These are phyloP conservation scores for Rhizopogon sp. DNA, from an alignment of 768 basidiomycete species.

Conservation along the genomic window DNA sequence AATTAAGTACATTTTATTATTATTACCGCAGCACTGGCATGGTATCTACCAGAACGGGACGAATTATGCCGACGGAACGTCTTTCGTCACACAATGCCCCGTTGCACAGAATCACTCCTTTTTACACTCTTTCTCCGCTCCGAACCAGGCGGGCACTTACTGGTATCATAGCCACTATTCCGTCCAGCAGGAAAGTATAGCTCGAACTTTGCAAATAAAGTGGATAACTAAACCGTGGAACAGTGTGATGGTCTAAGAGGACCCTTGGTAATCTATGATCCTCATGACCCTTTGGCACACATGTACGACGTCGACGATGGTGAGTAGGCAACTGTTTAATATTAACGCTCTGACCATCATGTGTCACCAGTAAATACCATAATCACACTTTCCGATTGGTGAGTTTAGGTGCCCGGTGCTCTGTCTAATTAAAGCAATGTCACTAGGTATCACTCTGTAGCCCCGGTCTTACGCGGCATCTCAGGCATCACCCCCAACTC, in stretches of 20 bases:
- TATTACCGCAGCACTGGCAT: conserved; percentile 44
- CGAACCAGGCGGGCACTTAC: conserved; percentile 18
- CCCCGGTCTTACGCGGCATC: conserved; percentile 13
- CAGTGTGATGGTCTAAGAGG: conserved; percentile 28
- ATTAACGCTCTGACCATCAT: background rate
- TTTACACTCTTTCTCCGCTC: conserved; percentile 17
- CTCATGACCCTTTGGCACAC: conserved; percentile 29
- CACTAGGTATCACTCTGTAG: conserved; percentile 10
- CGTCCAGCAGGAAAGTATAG: conserved; percentile 19
- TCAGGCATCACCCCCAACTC: conserved; percentile 16
- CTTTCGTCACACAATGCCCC: conserved; percentile 30
- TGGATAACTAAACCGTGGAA: conserved; percentile 6
- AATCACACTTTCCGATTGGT: conserved; percentile 42
- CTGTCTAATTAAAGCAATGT: background rate
- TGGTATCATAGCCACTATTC: conserved; percentile 33
- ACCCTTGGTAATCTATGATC: conserved; percentile 36
- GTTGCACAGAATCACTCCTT: conserved; percentile 13
- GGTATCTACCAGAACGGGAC: conserved; percentile 40
- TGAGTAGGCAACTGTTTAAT: background rate
- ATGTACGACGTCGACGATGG: conserved; percentile 39
- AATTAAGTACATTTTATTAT: background rate
- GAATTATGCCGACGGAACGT: conserved; percentile 41
- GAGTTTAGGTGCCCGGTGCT: background rate
- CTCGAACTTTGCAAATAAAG: too few species aligned
- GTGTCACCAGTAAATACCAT: conserved; percentile 23